Base-by-base conservation (phyloP, 164 flowering plant genomes). In the Magnolia changhungtana region DNA sequence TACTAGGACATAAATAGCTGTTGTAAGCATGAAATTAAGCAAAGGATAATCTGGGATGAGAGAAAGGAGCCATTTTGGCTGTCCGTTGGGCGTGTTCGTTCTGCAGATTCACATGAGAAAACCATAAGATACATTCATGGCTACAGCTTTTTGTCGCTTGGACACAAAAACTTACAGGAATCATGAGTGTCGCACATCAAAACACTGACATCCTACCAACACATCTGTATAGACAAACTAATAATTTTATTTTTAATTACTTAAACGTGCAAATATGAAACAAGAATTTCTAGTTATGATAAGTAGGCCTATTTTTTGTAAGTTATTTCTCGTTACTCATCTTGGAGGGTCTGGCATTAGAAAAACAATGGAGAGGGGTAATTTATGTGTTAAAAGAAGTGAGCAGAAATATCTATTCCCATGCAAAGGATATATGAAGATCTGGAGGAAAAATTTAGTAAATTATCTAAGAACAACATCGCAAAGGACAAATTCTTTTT, bases 21-120 rank as follows among this genome's bases (percentile, higher is more conserved):
- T 90, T 67, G 96, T 92, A 27, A 95, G 96, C 97, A 90, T 90
- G 90, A 95, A 95, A 81, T 95, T 95, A 63, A 95, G 92, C 85
- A 95, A 52, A 4, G 98, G 98, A 80, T 90, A 95, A 50, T 85
- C 90, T 50, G 98, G 98, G 69, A 95, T 90, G 49, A 93, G 73
- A 63, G 85, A 88, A 74, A 95, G 98, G 73, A 95, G 97, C 99
- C 94, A 89, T 80, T 92, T 93, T 13, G 99, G 99, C 84, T 95
- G 99, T 77, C 99, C 99, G 80, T 95, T 91, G 27, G 98, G 91
- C 76, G 80, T 45, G 79, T 86, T 83, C 75, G 98, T 90, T 83
- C 98, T 95, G 92, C 86, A 87, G 29, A 82, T 29, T 75, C 27
- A 75, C 20, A 27, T 5, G 45, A 27, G 29, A 50, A 67, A 23